These are phyloP conservation scores for Quercus rubra DNA, from an alignment of 306 rosid species.

Conservation along the genomic window DNA sequence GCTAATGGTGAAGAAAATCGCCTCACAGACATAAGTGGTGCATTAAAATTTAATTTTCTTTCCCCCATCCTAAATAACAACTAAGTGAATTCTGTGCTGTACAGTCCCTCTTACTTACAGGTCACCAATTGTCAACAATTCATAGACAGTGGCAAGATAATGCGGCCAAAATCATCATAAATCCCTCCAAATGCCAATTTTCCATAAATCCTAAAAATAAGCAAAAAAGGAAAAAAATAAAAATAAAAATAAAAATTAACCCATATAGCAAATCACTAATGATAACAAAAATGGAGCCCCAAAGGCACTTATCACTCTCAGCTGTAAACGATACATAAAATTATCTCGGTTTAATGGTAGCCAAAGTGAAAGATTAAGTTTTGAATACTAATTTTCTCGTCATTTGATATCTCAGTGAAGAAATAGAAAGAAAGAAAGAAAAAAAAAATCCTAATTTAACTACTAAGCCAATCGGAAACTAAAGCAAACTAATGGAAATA, in stretches of 20 bases:
- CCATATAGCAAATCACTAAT: neutral
- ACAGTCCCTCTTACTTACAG: conserved; percentile 21
- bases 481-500: neutral
- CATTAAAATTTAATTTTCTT: conserved; percentile 73
- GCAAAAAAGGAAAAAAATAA: neutral
- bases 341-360: neutral
- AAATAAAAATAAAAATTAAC: too few relatives aligned
- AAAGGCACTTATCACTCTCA: neutral
- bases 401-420: neutral
- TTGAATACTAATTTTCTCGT: neutral
- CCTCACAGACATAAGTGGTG: conserved; percentile 86
- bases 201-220: conserved; percentile 25
- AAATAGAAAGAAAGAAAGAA: neutral
- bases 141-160: conserved; percentile 6
- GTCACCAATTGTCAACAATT: conserved; percentile 12
- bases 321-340: neutral
- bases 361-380: neutral
- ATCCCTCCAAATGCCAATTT: conserved; percentile 16
- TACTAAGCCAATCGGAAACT: neutral
- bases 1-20: conserved; percentile 55
- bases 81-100: conserved; percentile 3
- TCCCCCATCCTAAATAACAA: conserved; percentile 52
- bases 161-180: conserved; percentile 2
- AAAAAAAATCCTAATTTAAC: neutral
- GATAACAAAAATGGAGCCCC: neutral